A percentile compares a stretch with the other conserved stretches of the same genome.
Conservation (phyloP, 495 filamentous ascomycete species). For the Talaromyces trachyspermus region DNA sequence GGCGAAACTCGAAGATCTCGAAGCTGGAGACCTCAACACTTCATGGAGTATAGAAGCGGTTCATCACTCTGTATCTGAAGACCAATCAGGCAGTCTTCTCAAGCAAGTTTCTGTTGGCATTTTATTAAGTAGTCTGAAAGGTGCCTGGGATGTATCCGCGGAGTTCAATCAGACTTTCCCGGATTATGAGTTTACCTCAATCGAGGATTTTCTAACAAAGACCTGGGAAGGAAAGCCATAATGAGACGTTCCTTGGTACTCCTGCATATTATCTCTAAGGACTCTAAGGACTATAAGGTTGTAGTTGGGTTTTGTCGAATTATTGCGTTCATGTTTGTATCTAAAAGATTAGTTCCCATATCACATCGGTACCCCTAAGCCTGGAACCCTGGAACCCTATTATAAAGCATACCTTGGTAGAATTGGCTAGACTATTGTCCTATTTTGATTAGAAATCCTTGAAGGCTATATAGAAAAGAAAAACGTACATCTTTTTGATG, state of each 20-base stretch:
- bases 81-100: slow-evolving; percentile 21
- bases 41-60: slow-evolving; percentile 26
- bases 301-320: not conserved
- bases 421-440: no score
- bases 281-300: not conserved
- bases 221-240: slow-evolving; percentile 31
- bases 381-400: no score
- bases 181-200: slow-evolving; percentile 35
- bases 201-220: slow-evolving; percentile 35
- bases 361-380: no score
- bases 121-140: slow-evolving; percentile 27
- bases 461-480: no score
- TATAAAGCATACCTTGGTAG: no score
- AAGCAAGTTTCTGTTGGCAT: slow-evolving; percentile 27
- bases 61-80: slow-evolving; percentile 28
- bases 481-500: no score
- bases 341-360: no score
- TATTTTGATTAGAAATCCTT: no score
- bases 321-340: not conserved
- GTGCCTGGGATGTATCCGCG: slow-evolving; percentile 33
- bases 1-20: slow-evolving; percentile 34
- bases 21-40: slow-evolving; percentile 30
- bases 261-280: no score
- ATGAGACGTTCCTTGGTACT: no score
- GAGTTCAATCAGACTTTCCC: slow-evolving; percentile 42